Evolutionary conservation across 257 asterid species (phyloP), one percentile per base, ranked within the genome.

Genomic region (Mitragyna speciosa): DNA sequence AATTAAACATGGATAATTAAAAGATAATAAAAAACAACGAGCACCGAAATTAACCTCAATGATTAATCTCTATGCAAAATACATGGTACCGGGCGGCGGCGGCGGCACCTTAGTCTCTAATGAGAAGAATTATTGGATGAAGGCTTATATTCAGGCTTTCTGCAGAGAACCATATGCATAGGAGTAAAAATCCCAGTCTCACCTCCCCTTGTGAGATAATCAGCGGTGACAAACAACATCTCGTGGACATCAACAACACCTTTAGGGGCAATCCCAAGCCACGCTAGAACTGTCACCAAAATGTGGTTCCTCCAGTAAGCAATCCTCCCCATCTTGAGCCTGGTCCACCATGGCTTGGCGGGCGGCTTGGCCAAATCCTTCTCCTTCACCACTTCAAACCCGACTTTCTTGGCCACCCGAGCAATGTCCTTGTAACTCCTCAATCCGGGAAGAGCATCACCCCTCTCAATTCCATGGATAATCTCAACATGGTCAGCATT

Each of bases 221-320:
- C 82, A 80, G 90, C 11, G 75, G 77, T 75, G 14, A 67, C 45
- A 63, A 76, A 68, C 72, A 81, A 89, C 96, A 92, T 92, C 84
- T 91, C 91, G 71, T 91, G 94, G n/a, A 92, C 97, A 65, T 89
- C 93, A 41, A 92, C 94, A 11, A 82, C 86, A 0, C 97, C 94
- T 79, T 91, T 91, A 0, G 97, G 97, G 17, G 97, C 94, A 72
- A 92, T 90, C 82, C 97, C 92, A 6, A 92, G 17, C 88, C 86
- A 89, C 22, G 93, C 82, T 0, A 93, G 95, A 24, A 90, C 75
- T 2, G 92, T 87, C 0, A 93, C 89, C 58, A 93, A 28, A 33
- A 90, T 72, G 83, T 91, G 97, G 88, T 93, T 93, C 91, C 96
- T 93, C 95, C 96, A 91, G 58, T 91, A 93, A 0, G 97, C 95